phyloP scores from a whole-genome alignment of 768 basidiomycete species.

The Bullera alba region DNA sequence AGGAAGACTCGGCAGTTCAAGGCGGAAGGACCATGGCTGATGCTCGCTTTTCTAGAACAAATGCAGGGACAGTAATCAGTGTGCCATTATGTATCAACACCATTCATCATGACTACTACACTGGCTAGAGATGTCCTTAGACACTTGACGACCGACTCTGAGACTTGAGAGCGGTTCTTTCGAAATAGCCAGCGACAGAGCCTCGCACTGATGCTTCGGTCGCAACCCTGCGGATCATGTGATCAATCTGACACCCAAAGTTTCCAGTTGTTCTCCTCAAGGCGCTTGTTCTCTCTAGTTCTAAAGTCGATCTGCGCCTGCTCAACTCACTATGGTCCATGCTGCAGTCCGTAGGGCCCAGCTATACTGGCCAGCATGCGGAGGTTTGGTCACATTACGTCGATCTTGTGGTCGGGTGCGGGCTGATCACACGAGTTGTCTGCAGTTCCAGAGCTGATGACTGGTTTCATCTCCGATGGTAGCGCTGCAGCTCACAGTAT shows the following conservation, averaged over 20 bases:
- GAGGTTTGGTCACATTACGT: too few species aligned
- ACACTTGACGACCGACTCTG: not conserved
- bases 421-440: too few species aligned
- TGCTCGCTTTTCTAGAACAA: not conserved
- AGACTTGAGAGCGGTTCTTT: not conserved
- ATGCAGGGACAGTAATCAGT: not conserved
- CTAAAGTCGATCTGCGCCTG: not conserved
- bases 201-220: not conserved
- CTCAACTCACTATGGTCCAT: not conserved
- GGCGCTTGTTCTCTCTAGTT: not conserved
- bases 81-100: not conserved
- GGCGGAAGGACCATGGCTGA: not conserved
- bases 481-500: too few species aligned
- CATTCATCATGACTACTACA: not conserved
- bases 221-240: not conserved
- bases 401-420: too few species aligned
- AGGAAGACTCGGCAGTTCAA: not conserved
- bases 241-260: not conserved
- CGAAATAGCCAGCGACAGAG: not conserved
- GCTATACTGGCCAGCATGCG: too few species aligned
- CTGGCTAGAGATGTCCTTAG: not conserved
- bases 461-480: too few species aligned
- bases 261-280: not conserved
- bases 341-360: too few species aligned
- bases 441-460: too few species aligned